Evolutionary conservation across 2,329 filamentous ascomycete species (phyloP).

Genomic region (Coniochaeta sp.): DNA sequence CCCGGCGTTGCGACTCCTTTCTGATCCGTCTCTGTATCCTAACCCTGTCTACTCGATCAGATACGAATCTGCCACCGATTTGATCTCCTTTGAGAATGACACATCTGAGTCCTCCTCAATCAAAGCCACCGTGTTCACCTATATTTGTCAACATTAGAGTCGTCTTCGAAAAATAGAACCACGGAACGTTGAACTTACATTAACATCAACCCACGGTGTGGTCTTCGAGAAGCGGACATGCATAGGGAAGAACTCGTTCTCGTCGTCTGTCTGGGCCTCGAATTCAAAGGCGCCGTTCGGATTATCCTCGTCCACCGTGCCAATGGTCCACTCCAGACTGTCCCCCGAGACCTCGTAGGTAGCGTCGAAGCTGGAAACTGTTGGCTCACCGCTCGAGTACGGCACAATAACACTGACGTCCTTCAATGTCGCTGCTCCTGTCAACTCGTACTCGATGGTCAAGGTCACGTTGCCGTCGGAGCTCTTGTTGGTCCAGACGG

Average conservation of each 20-base stretch:
- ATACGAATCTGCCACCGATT: conserved; percentile 69
- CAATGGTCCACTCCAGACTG: conserved; percentile 89
- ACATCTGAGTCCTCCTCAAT: conserved; percentile 72
- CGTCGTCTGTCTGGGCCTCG: conserved; percentile 78
- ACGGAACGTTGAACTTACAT: conserved; percentile 55
- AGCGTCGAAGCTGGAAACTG: conserved; percentile 87
- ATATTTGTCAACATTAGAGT: conserved; percentile 2
- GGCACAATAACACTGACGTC: conserved; percentile 87
- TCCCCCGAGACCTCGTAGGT: conserved; percentile 92
- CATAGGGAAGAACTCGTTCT: conserved; percentile 98
- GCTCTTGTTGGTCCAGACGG: conserved; percentile 93
- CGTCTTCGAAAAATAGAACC: not conserved
- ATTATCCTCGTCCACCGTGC: conserved; percentile 76
- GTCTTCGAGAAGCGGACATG: conserved; percentile 81
- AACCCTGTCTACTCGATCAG: conserved; percentile 54
- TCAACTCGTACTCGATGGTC: conserved; percentile 93
- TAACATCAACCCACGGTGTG: conserved; percentile 82
- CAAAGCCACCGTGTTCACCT: conserved; percentile 63
- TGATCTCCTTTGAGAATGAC: conserved; percentile 75
- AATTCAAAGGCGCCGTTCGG: conserved; percentile 88
- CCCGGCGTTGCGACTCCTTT: conserved; percentile 8
- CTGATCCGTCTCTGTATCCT: not conserved
- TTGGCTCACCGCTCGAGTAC: conserved; percentile 76
- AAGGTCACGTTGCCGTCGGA: conserved; percentile 75
- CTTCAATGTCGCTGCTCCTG: conserved; percentile 67